A percentile compares a stretch with the other conserved stretches of the same genome.
These are phyloP conservation scores for Helenozyma baotianmanensis DNA, from an alignment of 805 yeast species.

Conservation along the genomic window DNA sequence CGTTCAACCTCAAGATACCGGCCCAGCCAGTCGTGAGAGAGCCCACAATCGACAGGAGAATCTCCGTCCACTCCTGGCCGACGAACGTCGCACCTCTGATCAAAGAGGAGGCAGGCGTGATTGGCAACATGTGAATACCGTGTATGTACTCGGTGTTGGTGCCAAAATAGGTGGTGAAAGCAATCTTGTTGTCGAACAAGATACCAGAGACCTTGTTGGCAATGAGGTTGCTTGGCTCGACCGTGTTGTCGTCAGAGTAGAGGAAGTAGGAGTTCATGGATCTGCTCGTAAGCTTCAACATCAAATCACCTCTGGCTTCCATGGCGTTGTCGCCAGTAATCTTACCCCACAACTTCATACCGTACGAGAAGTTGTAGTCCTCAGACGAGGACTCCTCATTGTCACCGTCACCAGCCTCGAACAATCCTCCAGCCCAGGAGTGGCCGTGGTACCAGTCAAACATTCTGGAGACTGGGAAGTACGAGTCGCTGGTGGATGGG, in stretches of 20 bases:
- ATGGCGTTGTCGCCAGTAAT: slow-evolving; percentile 50
- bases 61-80: slow-evolving; percentile 22
- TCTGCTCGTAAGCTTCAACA: slow-evolving; percentile 50
- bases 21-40: slow-evolving; percentile 53
- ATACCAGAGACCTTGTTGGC: slow-evolving; percentile 66
- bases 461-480: slow-evolving; percentile 60
- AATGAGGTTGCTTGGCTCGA: slow-evolving; percentile 48
- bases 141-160: slow-evolving; percentile 57
- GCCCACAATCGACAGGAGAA: slow-evolving; percentile 28
- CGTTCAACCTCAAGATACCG: slow-evolving; percentile 47
- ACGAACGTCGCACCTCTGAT: slow-evolving; percentile 47
- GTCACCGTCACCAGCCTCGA: slow-evolving; percentile 60
- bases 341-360: slow-evolving; percentile 64
- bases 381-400: slow-evolving; percentile 71
- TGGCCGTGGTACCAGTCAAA: slow-evolving; percentile 76
- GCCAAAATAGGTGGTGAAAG: slow-evolving; percentile 72
- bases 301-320: slow-evolving; percentile 53
- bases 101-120: slow-evolving; percentile 56
- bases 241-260: slow-evolving; percentile 35
- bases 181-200: slow-evolving; percentile 65
- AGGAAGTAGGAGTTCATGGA: slow-evolving; percentile 56
- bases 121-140: slow-evolving; percentile 76
- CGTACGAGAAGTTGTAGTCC: slow-evolving; percentile 66
- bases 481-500: slow-evolving; percentile 47
- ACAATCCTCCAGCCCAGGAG: slow-evolving; percentile 70